Percentiles rank a stretch among this genome's conserved stretches.
phyloP scores from a whole-genome alignment of 495 filamentous ascomycete species.

The Aspergillus cristatus region DNA sequence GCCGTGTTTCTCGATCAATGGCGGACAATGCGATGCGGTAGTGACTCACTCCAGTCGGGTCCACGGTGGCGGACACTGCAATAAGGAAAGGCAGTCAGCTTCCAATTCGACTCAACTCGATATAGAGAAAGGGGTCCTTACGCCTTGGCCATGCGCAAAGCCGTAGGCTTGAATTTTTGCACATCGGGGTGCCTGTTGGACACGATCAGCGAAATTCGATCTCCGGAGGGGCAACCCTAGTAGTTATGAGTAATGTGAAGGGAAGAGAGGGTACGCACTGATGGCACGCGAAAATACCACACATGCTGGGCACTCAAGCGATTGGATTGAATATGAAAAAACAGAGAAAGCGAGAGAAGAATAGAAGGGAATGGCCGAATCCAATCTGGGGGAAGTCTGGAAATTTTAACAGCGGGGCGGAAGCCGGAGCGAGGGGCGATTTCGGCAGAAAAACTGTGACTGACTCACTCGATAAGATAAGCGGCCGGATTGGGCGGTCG shows the following conservation, averaged over 20 bases:
- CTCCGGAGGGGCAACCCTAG: conserved; percentile 1
- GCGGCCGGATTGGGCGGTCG: background rate
- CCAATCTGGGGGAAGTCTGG: conserved; percentile 12
- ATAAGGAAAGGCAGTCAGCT: conserved; percentile 27
- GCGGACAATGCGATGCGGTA: conserved; percentile 1
- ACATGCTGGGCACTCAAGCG: conserved; percentile 33
- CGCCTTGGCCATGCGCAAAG: conserved; percentile 92
- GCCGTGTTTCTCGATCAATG: conserved; percentile 2
- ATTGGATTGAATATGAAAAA: conserved; percentile 13
- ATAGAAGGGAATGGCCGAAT: conserved; percentile 15
- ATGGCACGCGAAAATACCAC: conserved; percentile 94
- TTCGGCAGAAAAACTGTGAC: conserved; percentile 30
- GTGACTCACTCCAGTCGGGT: conserved; percentile 93
- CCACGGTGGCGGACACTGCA: conserved; percentile 85
- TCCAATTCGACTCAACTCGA: conserved; percentile 14
- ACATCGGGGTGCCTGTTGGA: conserved; percentile 80
- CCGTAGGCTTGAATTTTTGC: conserved; percentile 91
- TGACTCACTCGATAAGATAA: conserved; percentile 44
- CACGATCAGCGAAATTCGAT: conserved; percentile 14
- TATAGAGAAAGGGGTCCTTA: conserved; percentile 36
- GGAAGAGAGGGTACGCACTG: too few species aligned
- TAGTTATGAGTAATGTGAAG: too few species aligned
- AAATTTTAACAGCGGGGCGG: conserved; percentile 30
- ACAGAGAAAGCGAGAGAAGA: conserved; percentile 3
- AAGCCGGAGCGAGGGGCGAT: conserved; percentile 27